These are phyloP conservation scores for Lyophyllum semitale DNA, from an alignment of 768 basidiomycete genomes.

Conservation along the genomic window DNA sequence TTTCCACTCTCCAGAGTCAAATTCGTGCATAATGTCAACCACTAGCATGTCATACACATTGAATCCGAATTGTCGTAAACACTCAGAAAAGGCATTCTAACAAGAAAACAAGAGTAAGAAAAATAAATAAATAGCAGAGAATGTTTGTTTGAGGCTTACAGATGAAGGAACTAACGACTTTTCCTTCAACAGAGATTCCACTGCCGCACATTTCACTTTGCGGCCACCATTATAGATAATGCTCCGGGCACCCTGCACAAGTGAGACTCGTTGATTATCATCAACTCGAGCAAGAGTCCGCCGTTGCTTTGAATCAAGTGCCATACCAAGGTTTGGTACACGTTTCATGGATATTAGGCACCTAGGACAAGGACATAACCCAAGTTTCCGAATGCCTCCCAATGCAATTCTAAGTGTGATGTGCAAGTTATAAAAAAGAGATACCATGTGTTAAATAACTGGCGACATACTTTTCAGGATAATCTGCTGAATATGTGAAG, in stretches of 20 bases:
- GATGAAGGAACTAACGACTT: too few relatives aligned
- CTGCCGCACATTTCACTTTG: not conserved
- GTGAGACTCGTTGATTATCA: not conserved
- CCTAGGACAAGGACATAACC: too few relatives aligned
- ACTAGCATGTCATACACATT: slow-evolving; percentile 28
- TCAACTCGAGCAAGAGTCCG: not conserved
- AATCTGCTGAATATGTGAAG: too few relatives aligned
- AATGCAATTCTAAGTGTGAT: too few relatives aligned
- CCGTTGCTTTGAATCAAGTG: too few relatives aligned
- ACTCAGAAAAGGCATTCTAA: not conserved
- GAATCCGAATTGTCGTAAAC: slow-evolving; percentile 7
- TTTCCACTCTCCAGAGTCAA: slow-evolving; percentile 41
- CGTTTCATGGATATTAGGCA: too few relatives aligned
- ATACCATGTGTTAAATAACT: not conserved
- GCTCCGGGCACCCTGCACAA: not conserved
- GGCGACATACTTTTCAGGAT: too few relatives aligned
- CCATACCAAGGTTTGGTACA: too few relatives aligned
- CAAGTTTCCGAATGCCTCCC: too few relatives aligned
- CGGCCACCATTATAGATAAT: not conserved
- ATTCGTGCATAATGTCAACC: slow-evolving; percentile 39
- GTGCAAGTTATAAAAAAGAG: too few relatives aligned
- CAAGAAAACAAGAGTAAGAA: not conserved
- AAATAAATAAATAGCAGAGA: too few relatives aligned
- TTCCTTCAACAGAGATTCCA: not conserved
- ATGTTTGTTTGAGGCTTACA: too few relatives aligned